phyloP scores from a whole-genome alignment of 1,139 yeast species.

The Debaryomyces fabryi region DNA sequence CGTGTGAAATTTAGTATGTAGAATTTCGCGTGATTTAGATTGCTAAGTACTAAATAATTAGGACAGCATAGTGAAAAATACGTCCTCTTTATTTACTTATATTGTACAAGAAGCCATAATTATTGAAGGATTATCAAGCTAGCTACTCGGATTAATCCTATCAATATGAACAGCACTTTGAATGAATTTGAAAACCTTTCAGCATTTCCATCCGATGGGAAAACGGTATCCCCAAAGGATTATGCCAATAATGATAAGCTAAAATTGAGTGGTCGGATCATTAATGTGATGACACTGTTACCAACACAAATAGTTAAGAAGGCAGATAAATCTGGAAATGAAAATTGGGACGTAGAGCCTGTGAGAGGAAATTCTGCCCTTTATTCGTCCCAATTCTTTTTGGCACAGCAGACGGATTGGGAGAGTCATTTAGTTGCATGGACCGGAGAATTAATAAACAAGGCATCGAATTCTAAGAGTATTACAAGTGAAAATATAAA shows the following conservation, averaged over 20 bases:
- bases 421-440: constrained; percentile 89
- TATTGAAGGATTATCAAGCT: not conserved
- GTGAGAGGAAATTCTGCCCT: constrained; percentile 86
- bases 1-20: not conserved
- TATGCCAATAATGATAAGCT: constrained; percentile 28
- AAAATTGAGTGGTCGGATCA: constrained; percentile 61
- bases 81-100: not conserved
- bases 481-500: constrained; percentile 25
- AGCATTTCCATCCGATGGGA: constrained; percentile 22
- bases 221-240: constrained; percentile 36
- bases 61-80: constrained; percentile 4
- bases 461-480: constrained; percentile 21
- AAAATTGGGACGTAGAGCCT: constrained; percentile 57
- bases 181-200: constrained; percentile 14
- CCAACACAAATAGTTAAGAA: constrained; percentile 61
- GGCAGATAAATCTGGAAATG: constrained; percentile 28
- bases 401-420: constrained; percentile 74
- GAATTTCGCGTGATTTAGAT: constrained; percentile 5
- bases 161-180: constrained; percentile 6
- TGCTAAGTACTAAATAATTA: not conserved
- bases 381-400: constrained; percentile 69
- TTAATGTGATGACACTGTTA: constrained; percentile 68
- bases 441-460: constrained; percentile 83
- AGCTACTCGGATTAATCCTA: not conserved
- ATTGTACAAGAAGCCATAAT: not conserved